Evolutionary conservation across 805 yeast genomes (phyloP).

Genomic region (Candida alai): DNA sequence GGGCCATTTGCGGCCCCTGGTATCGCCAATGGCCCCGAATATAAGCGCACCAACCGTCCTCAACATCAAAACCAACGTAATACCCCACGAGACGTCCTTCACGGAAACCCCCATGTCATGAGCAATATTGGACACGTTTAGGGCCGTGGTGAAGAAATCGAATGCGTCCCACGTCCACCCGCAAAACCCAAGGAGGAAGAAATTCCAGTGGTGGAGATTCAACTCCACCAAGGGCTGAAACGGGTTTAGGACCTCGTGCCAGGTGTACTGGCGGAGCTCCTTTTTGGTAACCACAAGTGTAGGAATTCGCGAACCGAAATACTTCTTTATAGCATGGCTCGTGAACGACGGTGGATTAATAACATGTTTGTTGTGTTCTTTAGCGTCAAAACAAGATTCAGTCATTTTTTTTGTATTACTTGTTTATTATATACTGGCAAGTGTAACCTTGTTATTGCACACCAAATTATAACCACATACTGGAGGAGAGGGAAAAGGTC

Average conservation of each 20-base stretch:
- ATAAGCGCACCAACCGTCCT: slow-evolving; percentile 70
- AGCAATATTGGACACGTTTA: slow-evolving; percentile 52
- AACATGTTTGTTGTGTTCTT: slow-evolving; percentile 12
- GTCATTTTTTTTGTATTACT: too few relatives aligned
- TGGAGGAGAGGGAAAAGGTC: too few relatives aligned
- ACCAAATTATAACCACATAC: too few relatives aligned
- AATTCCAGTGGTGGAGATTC: slow-evolving; percentile 47
- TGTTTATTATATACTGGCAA: too few relatives aligned
- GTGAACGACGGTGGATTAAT: slow-evolving; percentile 23
- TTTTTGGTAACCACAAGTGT: slow-evolving; percentile 45
- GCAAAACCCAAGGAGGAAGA: slow-evolving; percentile 53
- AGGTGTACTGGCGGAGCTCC: slow-evolving; percentile 31
- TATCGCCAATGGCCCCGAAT: slow-evolving; percentile 61
- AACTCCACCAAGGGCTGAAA: slow-evolving; percentile 37
- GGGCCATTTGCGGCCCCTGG: slow-evolving; percentile 67
- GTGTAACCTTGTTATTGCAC: too few relatives aligned
- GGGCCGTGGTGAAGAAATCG: slow-evolving; percentile 63
- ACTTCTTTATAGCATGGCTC: slow-evolving; percentile 17
- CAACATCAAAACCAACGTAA: slow-evolving; percentile 67
- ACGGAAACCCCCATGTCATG: slow-evolving; percentile 40
- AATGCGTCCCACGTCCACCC: slow-evolving; percentile 76
- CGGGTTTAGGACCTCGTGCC: slow-evolving; percentile 44
- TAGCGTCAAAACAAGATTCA: too few relatives aligned
- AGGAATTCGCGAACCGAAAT: slow-evolving; percentile 45
- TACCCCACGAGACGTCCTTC: slow-evolving; percentile 64